Evolutionary conservation across 2,329 filamentous ascomycete genomes (phyloP).

Genomic region (Dryadomyces quercivorus): DNA sequence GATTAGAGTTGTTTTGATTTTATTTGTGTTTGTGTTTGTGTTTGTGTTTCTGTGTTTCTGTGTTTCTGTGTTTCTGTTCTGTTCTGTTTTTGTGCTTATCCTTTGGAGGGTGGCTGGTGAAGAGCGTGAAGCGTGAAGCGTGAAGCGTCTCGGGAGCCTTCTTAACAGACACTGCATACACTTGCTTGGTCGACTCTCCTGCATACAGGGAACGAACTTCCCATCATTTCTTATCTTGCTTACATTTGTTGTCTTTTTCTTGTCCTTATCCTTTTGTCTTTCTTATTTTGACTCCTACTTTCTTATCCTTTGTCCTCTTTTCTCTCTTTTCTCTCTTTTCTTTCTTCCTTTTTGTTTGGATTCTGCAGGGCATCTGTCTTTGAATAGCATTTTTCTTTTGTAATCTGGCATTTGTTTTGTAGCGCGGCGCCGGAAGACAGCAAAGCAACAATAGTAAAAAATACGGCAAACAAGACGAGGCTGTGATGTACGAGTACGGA

Average conservation of each 20-base stretch:
- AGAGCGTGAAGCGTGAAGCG: too few relatives aligned
- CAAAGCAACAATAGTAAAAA: conserved; percentile 5
- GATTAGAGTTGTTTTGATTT: background rate
- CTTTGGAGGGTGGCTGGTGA: too few relatives aligned
- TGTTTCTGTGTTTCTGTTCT: background rate
- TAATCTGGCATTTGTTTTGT: conserved; percentile 6
- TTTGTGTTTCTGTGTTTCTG: background rate
- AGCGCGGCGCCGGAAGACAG: conserved; percentile 10
- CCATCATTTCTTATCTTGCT: too few relatives aligned
- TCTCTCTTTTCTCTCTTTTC: background rate
- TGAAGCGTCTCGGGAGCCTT: too few relatives aligned
- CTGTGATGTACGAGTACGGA: too few relatives aligned
- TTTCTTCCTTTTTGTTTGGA: conserved; percentile 2
- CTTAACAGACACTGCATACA: background rate
- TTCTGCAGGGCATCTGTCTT: conserved; percentile 2
- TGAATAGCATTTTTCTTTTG: background rate
- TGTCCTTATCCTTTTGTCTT: background rate
- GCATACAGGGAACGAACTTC: too few relatives aligned
- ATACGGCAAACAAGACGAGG: background rate
- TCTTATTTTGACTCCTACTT: too few relatives aligned
- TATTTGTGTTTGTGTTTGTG: background rate
- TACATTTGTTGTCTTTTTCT: background rate
- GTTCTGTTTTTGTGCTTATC: background rate
- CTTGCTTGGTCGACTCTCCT: background rate
- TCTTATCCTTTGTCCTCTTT: background rate